Evolutionary conservation across 2,329 filamentous ascomycete genomes (phyloP).

Genomic region (Berkeleyomyces basicola): DNA sequence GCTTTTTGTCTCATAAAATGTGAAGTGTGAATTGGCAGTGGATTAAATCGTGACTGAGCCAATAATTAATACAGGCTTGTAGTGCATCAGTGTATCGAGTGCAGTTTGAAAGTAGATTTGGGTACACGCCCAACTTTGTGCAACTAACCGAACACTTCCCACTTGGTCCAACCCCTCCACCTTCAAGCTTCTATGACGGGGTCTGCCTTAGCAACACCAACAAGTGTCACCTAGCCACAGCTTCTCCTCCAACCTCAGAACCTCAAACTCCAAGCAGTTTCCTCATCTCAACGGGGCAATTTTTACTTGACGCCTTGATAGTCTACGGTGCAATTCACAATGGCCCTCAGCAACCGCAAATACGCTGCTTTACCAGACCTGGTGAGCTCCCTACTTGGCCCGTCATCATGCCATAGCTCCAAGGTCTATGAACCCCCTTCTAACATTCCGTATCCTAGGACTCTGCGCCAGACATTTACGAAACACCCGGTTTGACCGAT

Average conservation of each 20-base stretch:
- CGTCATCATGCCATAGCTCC: conserved; percentile 11
- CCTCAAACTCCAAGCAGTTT: background rate
- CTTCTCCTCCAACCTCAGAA: background rate
- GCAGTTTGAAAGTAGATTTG: too few relatives aligned
- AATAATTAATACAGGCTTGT: too few relatives aligned
- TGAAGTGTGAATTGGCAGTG: too few relatives aligned
- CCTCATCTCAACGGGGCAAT: background rate
- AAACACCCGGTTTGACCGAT: conserved; percentile 83
- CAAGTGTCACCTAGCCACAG: background rate
- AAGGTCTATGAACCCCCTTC: conserved; percentile 15
- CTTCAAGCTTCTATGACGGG: background rate
- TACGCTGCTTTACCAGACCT: conserved; percentile 68
- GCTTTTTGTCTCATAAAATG: too few relatives aligned
- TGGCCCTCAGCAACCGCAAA: conserved; percentile 66
- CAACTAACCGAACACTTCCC: background rate
- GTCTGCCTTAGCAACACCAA: background rate
- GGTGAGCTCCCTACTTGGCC: conserved; percentile 28
- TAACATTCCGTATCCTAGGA: conserved; percentile 39
- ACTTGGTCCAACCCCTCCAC: background rate
- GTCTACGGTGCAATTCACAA: conserved; percentile 20
- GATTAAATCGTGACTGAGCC: too few relatives aligned
- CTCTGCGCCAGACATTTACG: conserved; percentile 86
- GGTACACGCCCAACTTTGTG: background rate
- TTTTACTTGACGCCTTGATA: background rate
- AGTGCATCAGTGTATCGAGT: too few relatives aligned